Percentiles rank a stretch among this genome's conserved stretches.
Evolutionary conservation across 768 basidiomycete species (phyloP).

Genomic region (Suillus spraguei): DNA sequence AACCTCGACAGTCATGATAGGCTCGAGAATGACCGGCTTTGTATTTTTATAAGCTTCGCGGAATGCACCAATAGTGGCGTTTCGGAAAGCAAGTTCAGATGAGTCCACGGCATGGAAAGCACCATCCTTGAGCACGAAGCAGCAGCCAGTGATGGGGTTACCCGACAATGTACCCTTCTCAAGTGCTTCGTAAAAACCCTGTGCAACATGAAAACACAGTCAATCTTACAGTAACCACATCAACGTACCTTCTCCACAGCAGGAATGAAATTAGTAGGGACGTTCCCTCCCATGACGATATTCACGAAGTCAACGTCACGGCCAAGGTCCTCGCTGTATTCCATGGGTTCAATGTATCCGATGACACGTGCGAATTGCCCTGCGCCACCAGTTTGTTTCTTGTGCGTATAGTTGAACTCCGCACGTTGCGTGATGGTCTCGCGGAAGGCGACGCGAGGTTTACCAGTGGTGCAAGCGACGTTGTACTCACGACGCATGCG

Average conservation of each 20-base stretch:
- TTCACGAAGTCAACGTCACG: conserved; percentile 87
- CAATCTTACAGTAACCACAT: background rate
- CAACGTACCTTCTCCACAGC: conserved; percentile 84
- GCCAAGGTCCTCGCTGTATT: conserved; percentile 69
- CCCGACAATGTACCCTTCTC: conserved; percentile 91
- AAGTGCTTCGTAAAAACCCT: conserved; percentile 95
- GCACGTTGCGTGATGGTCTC: conserved; percentile 88
- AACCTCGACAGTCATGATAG: conserved; percentile 99
- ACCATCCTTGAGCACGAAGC: conserved; percentile 90
- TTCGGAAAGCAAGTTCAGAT: conserved; percentile 92
- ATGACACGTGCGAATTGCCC: conserved; percentile 96
- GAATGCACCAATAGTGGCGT: conserved; percentile 91
- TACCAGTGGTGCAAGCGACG: conserved; percentile 90
- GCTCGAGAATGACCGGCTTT: conserved; percentile 85
- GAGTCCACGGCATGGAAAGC: conserved; percentile 94
- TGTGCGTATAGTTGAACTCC: conserved; percentile 90
- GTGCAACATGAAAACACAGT: conserved; percentile 3
- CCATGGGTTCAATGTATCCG: conserved; percentile 90
- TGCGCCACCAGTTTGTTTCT: conserved; percentile 97
- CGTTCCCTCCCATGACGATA: conserved; percentile 87
- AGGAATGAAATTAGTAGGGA: conserved; percentile 91
- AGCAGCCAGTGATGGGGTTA: conserved; percentile 82
- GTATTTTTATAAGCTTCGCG: conserved; percentile 83
- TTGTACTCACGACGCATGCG: conserved; percentile 98
- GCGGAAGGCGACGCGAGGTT: conserved; percentile 95